Evolutionary conservation across 257 asterid species (phyloP).

Genomic region (Nicotiana tabacum): DNA sequence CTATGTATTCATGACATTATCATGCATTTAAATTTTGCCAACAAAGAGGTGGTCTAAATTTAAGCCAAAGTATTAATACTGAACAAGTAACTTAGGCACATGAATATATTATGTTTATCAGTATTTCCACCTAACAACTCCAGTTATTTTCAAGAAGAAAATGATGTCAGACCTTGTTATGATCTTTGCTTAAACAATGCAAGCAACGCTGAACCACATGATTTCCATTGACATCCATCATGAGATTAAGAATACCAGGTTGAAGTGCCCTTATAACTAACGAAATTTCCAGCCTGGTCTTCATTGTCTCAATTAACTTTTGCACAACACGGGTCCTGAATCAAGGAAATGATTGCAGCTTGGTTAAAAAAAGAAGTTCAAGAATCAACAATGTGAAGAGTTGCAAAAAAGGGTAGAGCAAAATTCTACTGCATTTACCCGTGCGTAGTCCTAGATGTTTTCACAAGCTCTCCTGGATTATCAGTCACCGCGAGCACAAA

Average conservation of each 20-base stretch:
- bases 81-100: conserved; percentile 3
- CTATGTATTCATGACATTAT: neutral
- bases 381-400: neutral
- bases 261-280: conserved; percentile 30
- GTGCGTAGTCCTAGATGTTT: conserved; percentile 24
- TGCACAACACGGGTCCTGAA: conserved; percentile 43
- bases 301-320: conserved; percentile 31
- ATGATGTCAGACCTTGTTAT: conserved; percentile 29
- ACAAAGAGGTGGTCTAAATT: neutral
- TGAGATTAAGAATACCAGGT: conserved; percentile 36
- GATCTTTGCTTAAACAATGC: conserved; percentile 29
- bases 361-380: neutral
- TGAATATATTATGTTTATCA: neutral
- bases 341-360: neutral
- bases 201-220: conserved; percentile 42
- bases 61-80: neutral
- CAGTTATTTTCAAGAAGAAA: neutral
- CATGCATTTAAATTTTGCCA: neutral
- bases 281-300: conserved; percentile 30
- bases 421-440: conserved; percentile 26
- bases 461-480: conserved; percentile 23
- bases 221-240: conserved; percentile 38
- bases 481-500: conserved; percentile 28
- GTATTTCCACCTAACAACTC: neutral
- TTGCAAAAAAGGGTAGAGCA: neutral